Percentiles rank a stretch among this genome's conserved stretches.
These are phyloP conservation scores for Perkinsus marinus DNA, from an alignment of 169 alveolate genomes.

Conservation along the genomic window DNA sequence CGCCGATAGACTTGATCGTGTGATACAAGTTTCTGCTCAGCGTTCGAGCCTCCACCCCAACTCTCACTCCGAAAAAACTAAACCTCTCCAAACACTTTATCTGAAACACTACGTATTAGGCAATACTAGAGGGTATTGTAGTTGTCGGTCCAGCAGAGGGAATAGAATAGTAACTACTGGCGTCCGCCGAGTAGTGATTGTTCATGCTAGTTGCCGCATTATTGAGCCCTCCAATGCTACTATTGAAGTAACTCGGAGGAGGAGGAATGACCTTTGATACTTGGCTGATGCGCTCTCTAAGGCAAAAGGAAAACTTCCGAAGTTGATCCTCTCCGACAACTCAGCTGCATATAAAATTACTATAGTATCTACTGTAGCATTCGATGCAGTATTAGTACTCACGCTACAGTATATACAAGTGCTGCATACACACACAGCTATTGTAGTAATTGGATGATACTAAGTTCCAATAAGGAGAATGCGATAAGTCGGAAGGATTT, in stretches of 20 bases:
- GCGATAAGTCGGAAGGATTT: no score
- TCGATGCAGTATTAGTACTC: no score
- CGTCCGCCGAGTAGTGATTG: not conserved
- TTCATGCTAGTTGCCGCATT: not conserved
- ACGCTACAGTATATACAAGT: no score
- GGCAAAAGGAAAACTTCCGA: not conserved
- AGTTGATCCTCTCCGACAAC: not conserved
- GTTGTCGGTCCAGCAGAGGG: not conserved
- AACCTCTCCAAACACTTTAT: not conserved
- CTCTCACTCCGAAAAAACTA: no score
- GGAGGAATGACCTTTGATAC: not conserved
- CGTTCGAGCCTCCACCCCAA: no score
- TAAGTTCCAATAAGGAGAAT: no score
- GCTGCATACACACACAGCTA: no score
- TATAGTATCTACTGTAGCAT: no score
- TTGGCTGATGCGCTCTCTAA: not conserved
- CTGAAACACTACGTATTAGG: not conserved
- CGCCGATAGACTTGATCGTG: no score
- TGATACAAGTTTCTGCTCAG: no score
- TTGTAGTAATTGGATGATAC: no score
- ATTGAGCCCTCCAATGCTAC: not conserved
- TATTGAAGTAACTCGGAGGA: not conserved
- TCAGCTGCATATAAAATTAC: no score
- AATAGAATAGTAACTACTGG: not conserved
- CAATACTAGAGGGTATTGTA: not conserved